A percentile compares a stretch with the other conserved stretches of the same genome.
Conservation (phyloP, 495 filamentous ascomycete species). For the Penicillium coffeae region DNA sequence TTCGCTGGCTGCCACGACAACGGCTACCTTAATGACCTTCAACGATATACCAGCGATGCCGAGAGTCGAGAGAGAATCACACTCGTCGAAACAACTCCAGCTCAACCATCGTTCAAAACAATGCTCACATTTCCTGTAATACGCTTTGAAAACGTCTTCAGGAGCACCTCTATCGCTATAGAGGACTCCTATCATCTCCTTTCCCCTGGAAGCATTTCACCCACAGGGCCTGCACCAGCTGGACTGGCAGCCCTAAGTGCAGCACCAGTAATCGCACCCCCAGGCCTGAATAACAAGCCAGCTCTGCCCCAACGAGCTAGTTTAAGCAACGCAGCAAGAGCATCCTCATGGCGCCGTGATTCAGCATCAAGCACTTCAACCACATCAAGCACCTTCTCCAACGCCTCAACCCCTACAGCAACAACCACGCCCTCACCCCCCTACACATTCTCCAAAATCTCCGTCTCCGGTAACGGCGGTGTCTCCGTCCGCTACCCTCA, state of each 20-base stretch:
- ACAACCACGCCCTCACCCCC: neutral
- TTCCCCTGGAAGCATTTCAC: neutral
- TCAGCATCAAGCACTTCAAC: neutral
- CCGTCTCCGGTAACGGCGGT: neutral
- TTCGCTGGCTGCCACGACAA: slow-evolving; percentile 13
- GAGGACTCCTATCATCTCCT: neutral
- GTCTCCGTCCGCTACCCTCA: neutral
- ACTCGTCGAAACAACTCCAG: slow-evolving; percentile 5
- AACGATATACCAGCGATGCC: neutral
- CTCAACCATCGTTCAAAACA: neutral
- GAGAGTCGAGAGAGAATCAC: slow-evolving; percentile 1
- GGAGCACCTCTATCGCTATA: neutral
- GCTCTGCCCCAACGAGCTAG: neutral
- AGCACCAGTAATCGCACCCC: neutral
- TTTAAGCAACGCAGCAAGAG: neutral
- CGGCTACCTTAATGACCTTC: slow-evolving; percentile 9
- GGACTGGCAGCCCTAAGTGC: neutral
- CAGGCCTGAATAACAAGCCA: neutral
- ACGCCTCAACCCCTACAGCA: neutral
- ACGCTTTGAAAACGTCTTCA: slow-evolving; percentile 2
- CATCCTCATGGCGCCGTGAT: neutral
- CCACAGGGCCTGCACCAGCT: neutral
- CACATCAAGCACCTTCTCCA: neutral
- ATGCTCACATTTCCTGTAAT: neutral
- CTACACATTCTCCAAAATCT: neutral